Conservation (phyloP, 768 basidiomycete genomes). For the Leccinellum luteum region DNA sequence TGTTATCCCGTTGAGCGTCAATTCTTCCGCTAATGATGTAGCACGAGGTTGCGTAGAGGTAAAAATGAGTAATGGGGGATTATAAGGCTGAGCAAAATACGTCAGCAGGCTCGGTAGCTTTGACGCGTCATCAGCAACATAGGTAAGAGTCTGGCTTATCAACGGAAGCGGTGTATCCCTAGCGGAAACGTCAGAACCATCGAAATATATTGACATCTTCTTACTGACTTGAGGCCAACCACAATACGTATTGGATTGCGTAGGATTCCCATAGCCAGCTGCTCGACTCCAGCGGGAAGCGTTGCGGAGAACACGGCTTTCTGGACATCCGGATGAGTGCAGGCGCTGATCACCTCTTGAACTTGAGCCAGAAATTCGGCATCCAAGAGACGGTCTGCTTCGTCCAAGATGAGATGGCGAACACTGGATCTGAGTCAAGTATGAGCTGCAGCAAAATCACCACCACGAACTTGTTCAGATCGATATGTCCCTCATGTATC, state of each 20-base stretch:
- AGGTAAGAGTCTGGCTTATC: conserved; percentile 85
- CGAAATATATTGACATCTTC: neutral
- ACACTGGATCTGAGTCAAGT: conserved; percentile 48
- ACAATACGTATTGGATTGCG: conserved; percentile 87
- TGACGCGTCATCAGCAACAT: conserved; percentile 91
- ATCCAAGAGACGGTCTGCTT: conserved; percentile 90
- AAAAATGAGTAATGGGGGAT: conserved; percentile 90
- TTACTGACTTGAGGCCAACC: conserved; percentile 88
- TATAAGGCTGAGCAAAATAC: conserved; percentile 77
- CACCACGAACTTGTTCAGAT: conserved; percentile 65
- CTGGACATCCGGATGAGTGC: conserved; percentile 64
- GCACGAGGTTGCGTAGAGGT: conserved; percentile 87
- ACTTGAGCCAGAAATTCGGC: conserved; percentile 85
- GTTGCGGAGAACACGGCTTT: conserved; percentile 96
- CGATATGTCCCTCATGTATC: conserved; percentile 62
- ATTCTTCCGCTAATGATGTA: conserved; percentile 74
- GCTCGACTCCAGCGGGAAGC: conserved; percentile 84
- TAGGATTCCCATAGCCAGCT: conserved; percentile 82
- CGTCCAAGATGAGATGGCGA: conserved; percentile 83
- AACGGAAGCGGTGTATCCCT: conserved; percentile 94
- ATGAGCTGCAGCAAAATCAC: conserved; percentile 1
- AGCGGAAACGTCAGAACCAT: conserved; percentile 12
- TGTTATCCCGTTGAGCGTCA: conserved; percentile 71
- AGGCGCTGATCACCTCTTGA: conserved; percentile 81
- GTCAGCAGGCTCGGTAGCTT: conserved; percentile 87